Conservation (phyloP, 2,329 filamentous ascomycete species). For the Aspergillus sp. region DNA sequence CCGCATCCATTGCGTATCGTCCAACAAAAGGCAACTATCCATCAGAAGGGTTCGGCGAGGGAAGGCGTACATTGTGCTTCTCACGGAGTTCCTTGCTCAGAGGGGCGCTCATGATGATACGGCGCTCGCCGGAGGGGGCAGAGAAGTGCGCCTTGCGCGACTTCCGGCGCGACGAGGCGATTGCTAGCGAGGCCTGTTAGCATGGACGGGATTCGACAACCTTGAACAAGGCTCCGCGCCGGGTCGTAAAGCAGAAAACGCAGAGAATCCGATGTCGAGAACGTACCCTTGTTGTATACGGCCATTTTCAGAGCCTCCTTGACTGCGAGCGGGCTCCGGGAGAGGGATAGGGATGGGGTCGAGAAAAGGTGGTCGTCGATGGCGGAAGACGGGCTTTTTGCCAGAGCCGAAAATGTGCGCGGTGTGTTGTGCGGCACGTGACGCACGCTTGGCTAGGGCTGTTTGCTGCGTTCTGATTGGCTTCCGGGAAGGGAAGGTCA, state of each 20-base stretch:
- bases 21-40: too few relatives aligned
- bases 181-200: too few relatives aligned
- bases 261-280: too few relatives aligned
- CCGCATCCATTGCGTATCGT: too few relatives aligned
- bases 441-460: slow-evolving; percentile 13
- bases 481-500: slow-evolving; percentile 1
- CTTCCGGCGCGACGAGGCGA: not conserved
- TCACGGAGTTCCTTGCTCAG: not conserved
- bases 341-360: slow-evolving; percentile 11
- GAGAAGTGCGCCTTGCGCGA: not conserved
- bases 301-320: too few relatives aligned
- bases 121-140: not conserved
- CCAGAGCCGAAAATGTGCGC: slow-evolving; percentile 15
- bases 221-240: too few relatives aligned
- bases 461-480: slow-evolving; percentile 8
- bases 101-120: not conserved
- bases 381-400: slow-evolving; percentile 9
- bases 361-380: slow-evolving; percentile 14
- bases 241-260: too few relatives aligned
- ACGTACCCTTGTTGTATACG: too few relatives aligned
- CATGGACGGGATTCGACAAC: too few relatives aligned
- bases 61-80: too few relatives aligned
- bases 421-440: slow-evolving; percentile 22
- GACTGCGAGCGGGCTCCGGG: slow-evolving; percentile 8
- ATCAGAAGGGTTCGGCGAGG: too few relatives aligned